These are phyloP conservation scores for Sporothrix globosa DNA, from an alignment of 2,329 filamentous ascomycete species.

Conservation along the genomic window DNA sequence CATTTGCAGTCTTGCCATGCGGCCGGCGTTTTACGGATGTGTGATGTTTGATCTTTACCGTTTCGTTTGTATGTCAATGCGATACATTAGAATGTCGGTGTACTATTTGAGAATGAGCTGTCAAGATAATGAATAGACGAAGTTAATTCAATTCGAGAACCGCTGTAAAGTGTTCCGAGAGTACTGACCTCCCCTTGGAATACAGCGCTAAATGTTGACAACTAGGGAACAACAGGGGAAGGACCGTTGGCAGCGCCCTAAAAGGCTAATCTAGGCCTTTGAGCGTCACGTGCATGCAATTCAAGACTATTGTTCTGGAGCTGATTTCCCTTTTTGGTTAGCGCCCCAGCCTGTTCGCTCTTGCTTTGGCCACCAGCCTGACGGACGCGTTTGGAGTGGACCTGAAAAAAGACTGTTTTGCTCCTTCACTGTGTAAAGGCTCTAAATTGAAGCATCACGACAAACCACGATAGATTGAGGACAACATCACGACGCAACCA, in stretches of 20 bases:
- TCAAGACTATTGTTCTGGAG: slow-evolving; percentile 17
- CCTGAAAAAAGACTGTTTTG: slow-evolving; percentile 28
- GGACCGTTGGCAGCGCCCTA: background rate
- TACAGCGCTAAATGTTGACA: background rate
- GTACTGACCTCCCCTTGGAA: background rate
- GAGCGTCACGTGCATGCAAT: background rate
- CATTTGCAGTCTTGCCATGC: slow-evolving; percentile 16
- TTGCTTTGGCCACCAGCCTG: slow-evolving; percentile 22
- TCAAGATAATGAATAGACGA: slow-evolving; percentile 31
- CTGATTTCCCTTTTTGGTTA: slow-evolving; percentile 32
- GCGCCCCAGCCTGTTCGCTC: background rate
- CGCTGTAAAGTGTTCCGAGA: background rate
- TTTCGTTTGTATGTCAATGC: slow-evolving; percentile 2
- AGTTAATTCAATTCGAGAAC: background rate
- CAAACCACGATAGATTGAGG: slow-evolving; percentile 4
- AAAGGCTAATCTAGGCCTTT: background rate
- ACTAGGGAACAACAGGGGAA: background rate
- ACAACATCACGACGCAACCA: background rate
- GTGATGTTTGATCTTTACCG: slow-evolving; percentile 14
- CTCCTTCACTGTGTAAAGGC: slow-evolving; percentile 10
- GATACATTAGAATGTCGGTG: slow-evolving; percentile 2
- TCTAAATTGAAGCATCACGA: slow-evolving; percentile 22
- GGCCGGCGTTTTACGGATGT: slow-evolving; percentile 25
- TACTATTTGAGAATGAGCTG: slow-evolving; percentile 2
- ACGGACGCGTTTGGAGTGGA: slow-evolving; percentile 33